A percentile compares a stretch with the other conserved stretches of the same genome.
Conservation (phyloP, 139 green algal species). For the Yamagishiella unicocca region DNA sequence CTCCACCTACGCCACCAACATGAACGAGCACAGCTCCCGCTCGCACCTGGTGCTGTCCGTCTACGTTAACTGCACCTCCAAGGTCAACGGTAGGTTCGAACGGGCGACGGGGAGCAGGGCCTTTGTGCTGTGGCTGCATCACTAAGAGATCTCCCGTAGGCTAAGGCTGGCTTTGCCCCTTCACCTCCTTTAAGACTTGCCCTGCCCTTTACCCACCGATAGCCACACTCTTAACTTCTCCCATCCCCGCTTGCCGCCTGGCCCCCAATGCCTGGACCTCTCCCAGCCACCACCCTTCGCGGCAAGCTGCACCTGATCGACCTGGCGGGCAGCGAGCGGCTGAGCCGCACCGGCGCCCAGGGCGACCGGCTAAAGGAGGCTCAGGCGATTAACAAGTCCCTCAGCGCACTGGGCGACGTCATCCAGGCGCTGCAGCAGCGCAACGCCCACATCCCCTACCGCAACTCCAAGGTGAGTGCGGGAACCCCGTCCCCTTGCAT, state of each 20-base stretch:
- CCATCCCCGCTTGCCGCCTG: too few relatives aligned
- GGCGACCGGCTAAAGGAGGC: conserved; percentile 83
- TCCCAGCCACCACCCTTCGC: conserved; percentile 38
- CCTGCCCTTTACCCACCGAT: too few relatives aligned
- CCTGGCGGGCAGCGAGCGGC: conserved; percentile 77
- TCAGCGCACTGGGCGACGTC: conserved; percentile 78
- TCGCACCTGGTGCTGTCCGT: conserved; percentile 83
- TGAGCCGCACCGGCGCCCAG: conserved; percentile 64
- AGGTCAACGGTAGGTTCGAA: conserved; percentile 13
- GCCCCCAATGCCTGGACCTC: too few relatives aligned
- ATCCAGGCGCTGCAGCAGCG: conserved; percentile 79
- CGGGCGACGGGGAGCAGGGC: too few relatives aligned
- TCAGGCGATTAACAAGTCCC: conserved; percentile 87
- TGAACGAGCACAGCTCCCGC: conserved; percentile 83
- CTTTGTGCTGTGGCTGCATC: too few relatives aligned
- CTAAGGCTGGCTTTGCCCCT: too few relatives aligned
- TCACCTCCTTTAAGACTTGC: too few relatives aligned
- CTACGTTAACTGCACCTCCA: conserved; percentile 46
- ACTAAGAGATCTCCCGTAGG: too few relatives aligned
- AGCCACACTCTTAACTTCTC: too few relatives aligned
- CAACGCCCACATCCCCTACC: conserved; percentile 75
- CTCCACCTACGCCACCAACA: conserved; percentile 78
- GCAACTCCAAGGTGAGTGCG: conserved; percentile 62
- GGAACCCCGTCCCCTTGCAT: too few relatives aligned
- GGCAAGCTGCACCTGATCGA: conserved; percentile 83